These are phyloP conservation scores for Apophysomyces ossiformis DNA, from an alignment of 371 early-diverging fungal genomes.

Conservation along the genomic window DNA sequence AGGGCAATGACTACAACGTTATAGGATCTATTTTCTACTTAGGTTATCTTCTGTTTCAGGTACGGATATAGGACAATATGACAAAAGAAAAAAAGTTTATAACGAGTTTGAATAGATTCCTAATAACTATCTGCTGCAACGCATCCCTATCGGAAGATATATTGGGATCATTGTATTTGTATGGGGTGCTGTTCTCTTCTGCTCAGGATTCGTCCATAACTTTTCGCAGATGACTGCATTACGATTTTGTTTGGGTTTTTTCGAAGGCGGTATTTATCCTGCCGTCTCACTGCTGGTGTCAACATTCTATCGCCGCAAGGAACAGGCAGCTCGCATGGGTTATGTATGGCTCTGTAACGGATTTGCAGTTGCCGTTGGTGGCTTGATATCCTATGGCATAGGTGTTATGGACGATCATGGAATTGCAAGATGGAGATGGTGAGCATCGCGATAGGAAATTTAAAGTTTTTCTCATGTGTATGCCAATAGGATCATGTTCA, in stretches of 20 bases:
- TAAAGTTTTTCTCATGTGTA: background rate
- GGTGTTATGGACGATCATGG: constrained; percentile 45
- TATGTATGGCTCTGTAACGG: constrained; percentile 48
- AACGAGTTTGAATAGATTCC: constrained; percentile 31
- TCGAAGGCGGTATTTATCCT: constrained; percentile 36
- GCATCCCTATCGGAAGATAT: constrained; percentile 35
- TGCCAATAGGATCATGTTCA: constrained; percentile 9
- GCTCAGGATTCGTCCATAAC: constrained; percentile 27
- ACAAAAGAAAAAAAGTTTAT: background rate
- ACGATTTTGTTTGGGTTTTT: constrained; percentile 40
- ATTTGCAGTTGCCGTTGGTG: constrained; percentile 62
- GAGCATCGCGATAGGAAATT: background rate
- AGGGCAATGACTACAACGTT: constrained; percentile 35
- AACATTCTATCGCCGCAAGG: constrained; percentile 41
- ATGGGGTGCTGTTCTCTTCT: constrained; percentile 41
- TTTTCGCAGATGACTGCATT: constrained; percentile 44
- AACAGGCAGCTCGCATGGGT: constrained; percentile 43
- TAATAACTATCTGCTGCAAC: constrained; percentile 47
- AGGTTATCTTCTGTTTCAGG: constrained; percentile 46
- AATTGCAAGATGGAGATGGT: constrained; percentile 65
- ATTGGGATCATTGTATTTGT: constrained; percentile 37
- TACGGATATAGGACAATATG: constrained; percentile 8
- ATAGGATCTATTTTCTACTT: constrained; percentile 45
- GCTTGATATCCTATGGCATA: constrained; percentile 65
- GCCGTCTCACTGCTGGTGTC: constrained; percentile 36